Percentiles rank a stretch among this genome's conserved stretches.
These are phyloP conservation scores for Fraxinus latifolia DNA, from an alignment of 305 asterid genomes.

Conservation along the genomic window DNA sequence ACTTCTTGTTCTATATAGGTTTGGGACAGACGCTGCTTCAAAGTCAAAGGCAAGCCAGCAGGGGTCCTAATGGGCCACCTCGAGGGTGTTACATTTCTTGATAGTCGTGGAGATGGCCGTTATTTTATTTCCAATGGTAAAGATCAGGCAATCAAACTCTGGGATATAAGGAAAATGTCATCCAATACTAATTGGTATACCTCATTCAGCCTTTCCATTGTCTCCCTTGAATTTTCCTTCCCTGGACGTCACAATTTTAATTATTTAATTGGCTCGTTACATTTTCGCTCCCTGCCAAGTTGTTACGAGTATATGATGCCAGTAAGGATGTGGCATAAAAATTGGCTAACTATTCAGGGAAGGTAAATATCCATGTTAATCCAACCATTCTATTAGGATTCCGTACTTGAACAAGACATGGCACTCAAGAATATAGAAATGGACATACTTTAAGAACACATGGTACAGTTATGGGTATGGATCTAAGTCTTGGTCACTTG, in stretches of 20 bases:
- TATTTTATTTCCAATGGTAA: constrained; percentile 84
- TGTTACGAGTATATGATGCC: not conserved
- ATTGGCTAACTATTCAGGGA: not conserved
- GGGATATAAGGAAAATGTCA: constrained; percentile 91
- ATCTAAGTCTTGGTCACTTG: not conserved
- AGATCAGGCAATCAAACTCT: constrained; percentile 82
- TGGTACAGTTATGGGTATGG: not conserved
- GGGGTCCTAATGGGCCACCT: constrained; percentile 82
- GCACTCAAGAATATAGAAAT: not conserved
- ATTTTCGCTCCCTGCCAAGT: not conserved
- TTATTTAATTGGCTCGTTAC: not conserved
- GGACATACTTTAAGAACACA: not conserved
- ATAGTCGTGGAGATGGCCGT: constrained; percentile 82
- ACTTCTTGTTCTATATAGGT: constrained; percentile 43
- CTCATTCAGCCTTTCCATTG: not conserved
- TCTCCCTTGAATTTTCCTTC: not conserved
- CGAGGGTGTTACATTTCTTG: constrained; percentile 80
- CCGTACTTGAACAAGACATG: not conserved
- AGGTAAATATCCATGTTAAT: not conserved
- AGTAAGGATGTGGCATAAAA: not conserved
- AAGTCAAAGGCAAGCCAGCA: constrained; percentile 63
- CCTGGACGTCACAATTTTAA: not conserved
- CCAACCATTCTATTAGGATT: not conserved
- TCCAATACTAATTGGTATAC: constrained; percentile 49
- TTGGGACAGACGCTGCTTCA: constrained; percentile 87